Conservation (phyloP, 2,329 filamentous ascomycete genomes). For the Trichophyton mentagrophytes region DNA sequence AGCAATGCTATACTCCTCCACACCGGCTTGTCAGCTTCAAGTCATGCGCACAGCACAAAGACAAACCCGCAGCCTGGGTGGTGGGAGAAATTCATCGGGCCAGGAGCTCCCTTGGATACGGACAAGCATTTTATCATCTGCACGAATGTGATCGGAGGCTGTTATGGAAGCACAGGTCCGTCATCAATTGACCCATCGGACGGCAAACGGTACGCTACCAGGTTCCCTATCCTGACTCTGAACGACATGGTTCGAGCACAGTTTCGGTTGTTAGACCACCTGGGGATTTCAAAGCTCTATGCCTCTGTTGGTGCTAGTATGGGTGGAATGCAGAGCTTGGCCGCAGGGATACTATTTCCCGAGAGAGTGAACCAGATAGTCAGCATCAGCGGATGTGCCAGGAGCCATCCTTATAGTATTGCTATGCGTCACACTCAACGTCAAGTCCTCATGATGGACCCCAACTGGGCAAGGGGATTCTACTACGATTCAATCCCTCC, state of each 20-base stretch:
- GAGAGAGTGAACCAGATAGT: conserved; percentile 69
- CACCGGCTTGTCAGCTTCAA: conserved; percentile 91
- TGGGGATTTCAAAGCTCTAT: conserved; percentile 67
- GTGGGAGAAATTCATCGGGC: conserved; percentile 98
- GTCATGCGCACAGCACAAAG: conserved; percentile 85
- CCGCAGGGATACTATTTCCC: conserved; percentile 71
- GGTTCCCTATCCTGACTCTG: conserved; percentile 90
- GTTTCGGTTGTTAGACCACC: conserved; percentile 68
- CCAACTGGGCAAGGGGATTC: conserved; percentile 89
- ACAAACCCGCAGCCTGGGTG: conserved; percentile 79
- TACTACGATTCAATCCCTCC: conserved; percentile 84
- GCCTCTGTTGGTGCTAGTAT: conserved; percentile 93
- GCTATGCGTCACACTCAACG: conserved; percentile 97
- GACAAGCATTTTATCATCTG: conserved; percentile 87
- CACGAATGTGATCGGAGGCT: conserved; percentile 91
- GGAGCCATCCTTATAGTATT: conserved; percentile 94
- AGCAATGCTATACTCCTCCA: conserved; percentile 86
- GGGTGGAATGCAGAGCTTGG: conserved; percentile 96
- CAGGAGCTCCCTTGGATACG: conserved; percentile 73
- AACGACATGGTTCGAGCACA: conserved; percentile 97
- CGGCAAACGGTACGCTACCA: conserved; percentile 76
- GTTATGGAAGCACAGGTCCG: conserved; percentile 89
- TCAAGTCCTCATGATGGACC: conserved; percentile 98
- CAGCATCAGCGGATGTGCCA: conserved; percentile 82
- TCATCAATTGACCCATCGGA: conserved; percentile 78